phyloP scores from a whole-genome alignment of 2,329 filamentous ascomycete genomes.

The Xylariaceae sp. region DNA sequence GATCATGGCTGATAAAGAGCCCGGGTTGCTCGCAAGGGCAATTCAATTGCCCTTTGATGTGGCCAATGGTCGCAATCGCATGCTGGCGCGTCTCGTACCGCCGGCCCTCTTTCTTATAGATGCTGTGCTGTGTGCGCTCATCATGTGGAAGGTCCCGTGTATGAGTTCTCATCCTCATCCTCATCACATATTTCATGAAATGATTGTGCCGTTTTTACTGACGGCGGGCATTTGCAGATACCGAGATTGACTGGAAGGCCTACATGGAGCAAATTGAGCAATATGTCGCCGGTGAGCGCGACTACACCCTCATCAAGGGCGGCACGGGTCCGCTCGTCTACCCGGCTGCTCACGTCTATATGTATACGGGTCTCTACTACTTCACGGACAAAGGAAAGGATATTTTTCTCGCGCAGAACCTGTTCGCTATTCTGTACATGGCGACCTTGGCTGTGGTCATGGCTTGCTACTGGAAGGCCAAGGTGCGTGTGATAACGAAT shows the following conservation, averaged over 20 bases:
- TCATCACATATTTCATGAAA: neutral
- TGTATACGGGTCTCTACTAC: slow-evolving; percentile 73
- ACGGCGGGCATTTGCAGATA: slow-evolving; percentile 51
- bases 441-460: slow-evolving; percentile 66
- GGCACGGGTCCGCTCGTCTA: slow-evolving; percentile 92
- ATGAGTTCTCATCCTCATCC: slow-evolving; percentile 33
- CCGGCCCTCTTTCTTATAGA: slow-evolving; percentile 65
- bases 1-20: slow-evolving; percentile 25
- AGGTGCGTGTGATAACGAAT: slow-evolving; percentile 41
- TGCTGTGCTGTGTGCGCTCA: slow-evolving; percentile 61
- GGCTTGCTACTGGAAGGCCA: slow-evolving; percentile 71
- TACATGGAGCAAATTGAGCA: slow-evolving; percentile 92
- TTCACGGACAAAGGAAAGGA: slow-evolving; percentile 71
- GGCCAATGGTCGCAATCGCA: slow-evolving; percentile 43
- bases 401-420: slow-evolving; percentile 72
- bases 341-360: slow-evolving; percentile 88
- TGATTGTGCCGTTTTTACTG: neutral
- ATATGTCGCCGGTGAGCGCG: slow-evolving; percentile 75
- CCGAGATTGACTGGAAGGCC: slow-evolving; percentile 94
- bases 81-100: slow-evolving; percentile 46
- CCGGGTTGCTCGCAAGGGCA: slow-evolving; percentile 25
- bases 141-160: slow-evolving; percentile 84
- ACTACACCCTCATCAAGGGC: slow-evolving; percentile 81
- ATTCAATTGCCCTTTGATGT: slow-evolving; percentile 38
- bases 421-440: slow-evolving; percentile 80